Base-by-base conservation (phyloP, 2,329 filamentous ascomycete genomes). In the Penicillium concentricum region DNA sequence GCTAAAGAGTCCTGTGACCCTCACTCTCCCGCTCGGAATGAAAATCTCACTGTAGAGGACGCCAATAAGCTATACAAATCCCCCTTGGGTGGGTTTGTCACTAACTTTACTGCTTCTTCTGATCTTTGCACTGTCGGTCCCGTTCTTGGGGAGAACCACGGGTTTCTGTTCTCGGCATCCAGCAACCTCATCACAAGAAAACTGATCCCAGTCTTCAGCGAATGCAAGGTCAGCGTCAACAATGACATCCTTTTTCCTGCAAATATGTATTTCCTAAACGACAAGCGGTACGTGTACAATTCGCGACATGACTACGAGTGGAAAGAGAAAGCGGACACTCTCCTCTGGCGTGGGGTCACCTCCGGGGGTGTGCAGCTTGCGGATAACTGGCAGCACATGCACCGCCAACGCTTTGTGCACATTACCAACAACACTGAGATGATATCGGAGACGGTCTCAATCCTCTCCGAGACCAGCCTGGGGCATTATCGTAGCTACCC, bases 201-300 rank as follows among this genome's bases (percentile, higher is more conserved):
- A 5, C 72, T 89, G 18, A 81, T 87, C 43, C 87, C 87, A 20
- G 78, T 90, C 67, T 89, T 90, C 61, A 83, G 86, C 42, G 87
- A 87, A 57, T 88, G 85, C 72, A 89, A 89, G 67, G 77, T 88
- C 37, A 81, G 81, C 18, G 82, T 87, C 60, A 89, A 89, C 75
- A 89, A 87, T 67, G 87, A 89, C 62, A 88, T 89, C 58, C 77
- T 89, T 15, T 81, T 89, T 16, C 87, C 87, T 0, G 85, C 87
- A 1, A 84, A 86, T 48, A 87, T 88, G 81, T 89, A 89, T 66
- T 82, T 86, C 60, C 79, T 79, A 18, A 72, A 81, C 9, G 82
- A 87, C 65, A 75, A 78, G 7, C 80, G 82, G 44, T 88, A 88
- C 70, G 81, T 79, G 1, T 86, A 86, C 51, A 81, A 83, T 51